Conservation (phyloP, 2,329 filamentous ascomycete species). For the Ascochyta clinopodiicola region DNA sequence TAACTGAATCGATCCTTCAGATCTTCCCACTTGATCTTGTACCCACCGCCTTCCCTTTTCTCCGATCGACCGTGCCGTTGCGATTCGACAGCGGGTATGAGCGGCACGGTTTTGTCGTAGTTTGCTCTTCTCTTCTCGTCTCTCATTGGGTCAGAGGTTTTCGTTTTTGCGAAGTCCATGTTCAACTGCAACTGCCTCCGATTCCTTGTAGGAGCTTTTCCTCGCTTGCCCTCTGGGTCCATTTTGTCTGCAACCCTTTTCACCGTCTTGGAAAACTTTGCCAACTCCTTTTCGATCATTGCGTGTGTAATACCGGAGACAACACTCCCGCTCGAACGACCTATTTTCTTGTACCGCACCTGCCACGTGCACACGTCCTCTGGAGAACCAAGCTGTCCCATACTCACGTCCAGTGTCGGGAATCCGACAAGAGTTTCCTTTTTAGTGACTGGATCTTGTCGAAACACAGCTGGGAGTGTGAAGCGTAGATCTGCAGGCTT, state of each 20-base stretch:
- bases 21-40: conserved; percentile 10
- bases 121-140: background rate
- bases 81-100: conserved; percentile 1
- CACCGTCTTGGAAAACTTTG: background rate
- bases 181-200: background rate
- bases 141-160: background rate
- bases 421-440: conserved; percentile 30
- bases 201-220: no score
- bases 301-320: conserved; percentile 13
- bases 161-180: background rate
- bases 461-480: conserved; percentile 35
- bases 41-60: conserved; percentile 3
- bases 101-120: background rate
- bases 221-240: background rate
- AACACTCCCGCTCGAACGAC: conserved; percentile 14
- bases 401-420: conserved; percentile 31
- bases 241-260: background rate
- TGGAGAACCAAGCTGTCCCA: conserved; percentile 17
- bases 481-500: conserved; percentile 30
- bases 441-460: conserved; percentile 18
- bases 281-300: conserved; percentile 10
- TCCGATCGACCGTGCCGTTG: background rate
- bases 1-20: background rate
- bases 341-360: conserved; percentile 38
- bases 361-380: conserved; percentile 22